Conservation (phyloP, 2,329 filamentous ascomycete genomes). For the Colletotrichum kahawae region DNA sequence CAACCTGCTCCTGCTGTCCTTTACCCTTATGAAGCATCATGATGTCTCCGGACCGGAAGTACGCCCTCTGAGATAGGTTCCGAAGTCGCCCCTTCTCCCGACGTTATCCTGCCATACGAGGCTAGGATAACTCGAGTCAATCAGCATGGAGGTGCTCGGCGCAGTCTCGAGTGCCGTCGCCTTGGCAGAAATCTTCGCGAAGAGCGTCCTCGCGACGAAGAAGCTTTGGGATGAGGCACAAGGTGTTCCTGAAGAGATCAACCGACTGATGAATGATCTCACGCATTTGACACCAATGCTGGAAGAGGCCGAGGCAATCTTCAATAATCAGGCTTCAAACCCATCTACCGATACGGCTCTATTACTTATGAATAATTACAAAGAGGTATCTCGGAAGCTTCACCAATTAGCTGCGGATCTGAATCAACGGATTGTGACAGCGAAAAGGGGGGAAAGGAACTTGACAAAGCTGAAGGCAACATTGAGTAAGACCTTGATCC, state of each 20-base stretch:
- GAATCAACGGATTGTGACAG: not conserved
- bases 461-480: not conserved
- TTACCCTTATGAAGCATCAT: fast-evolving
- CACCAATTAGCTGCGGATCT: not conserved
- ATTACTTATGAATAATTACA: not conserved
- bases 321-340: not conserved
- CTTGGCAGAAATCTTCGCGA: not conserved
- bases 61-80: not conserved
- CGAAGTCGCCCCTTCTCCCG: not conserved
- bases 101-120: fast-evolving
- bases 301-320: not conserved
- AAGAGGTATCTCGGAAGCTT: not conserved
- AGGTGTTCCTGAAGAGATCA: not conserved
- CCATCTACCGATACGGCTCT: not conserved
- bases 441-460: not conserved
- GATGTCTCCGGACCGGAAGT: not conserved
- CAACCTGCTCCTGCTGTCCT: not conserved
- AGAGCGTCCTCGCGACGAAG: not conserved
- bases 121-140: not conserved
- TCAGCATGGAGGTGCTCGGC: not conserved
- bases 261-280: not conserved
- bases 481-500: not conserved
- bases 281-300: not conserved
- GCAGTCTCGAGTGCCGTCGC: not conserved
- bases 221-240: not conserved